Conservation (phyloP, 2,329 filamentous ascomycete genomes). For the Falciphora oryzae region DNA sequence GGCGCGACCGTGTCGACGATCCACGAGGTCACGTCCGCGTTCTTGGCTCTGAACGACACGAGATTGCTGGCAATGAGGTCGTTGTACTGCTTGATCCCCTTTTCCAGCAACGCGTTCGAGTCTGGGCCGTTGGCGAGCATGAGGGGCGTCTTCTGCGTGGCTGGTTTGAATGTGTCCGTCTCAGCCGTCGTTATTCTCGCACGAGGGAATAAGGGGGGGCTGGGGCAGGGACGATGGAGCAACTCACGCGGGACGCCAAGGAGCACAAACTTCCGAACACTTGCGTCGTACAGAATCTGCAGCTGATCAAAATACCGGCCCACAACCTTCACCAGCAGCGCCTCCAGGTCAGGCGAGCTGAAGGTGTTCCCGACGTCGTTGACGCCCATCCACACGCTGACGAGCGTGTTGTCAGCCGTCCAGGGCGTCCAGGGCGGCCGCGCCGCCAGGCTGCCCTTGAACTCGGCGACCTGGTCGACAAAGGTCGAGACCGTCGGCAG, state of each 20-base stretch:
- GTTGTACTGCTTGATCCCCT: slow-evolving; percentile 14
- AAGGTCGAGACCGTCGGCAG: slow-evolving; percentile 41
- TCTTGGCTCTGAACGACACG: slow-evolving; percentile 7
- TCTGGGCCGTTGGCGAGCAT: slow-evolving; percentile 22
- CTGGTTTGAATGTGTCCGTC: slow-evolving; percentile 17
- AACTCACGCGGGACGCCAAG: slow-evolving; percentile 46
- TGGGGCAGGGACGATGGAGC: too few relatives aligned
- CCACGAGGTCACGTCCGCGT: slow-evolving; percentile 10
- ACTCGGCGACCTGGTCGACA: slow-evolving; percentile 44
- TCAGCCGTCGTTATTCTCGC: too few relatives aligned
- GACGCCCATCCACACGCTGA: slow-evolving; percentile 48
- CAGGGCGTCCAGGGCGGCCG: slow-evolving; percentile 31
- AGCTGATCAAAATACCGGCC: slow-evolving; percentile 35
- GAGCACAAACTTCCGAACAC: slow-evolving; percentile 53
- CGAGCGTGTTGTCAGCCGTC: slow-evolving; percentile 37
- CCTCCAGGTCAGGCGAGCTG: slow-evolving; percentile 30
- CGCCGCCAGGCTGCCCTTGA: slow-evolving; percentile 27
- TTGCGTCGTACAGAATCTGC: slow-evolving; percentile 42
- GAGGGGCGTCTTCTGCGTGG: slow-evolving; percentile 34
- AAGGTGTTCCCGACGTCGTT: slow-evolving; percentile 47
- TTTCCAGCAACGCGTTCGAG: background rate
- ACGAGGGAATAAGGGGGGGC: too few relatives aligned
- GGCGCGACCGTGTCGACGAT: slow-evolving; percentile 34
- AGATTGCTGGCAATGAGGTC: slow-evolving; percentile 6
- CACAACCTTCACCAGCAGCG: slow-evolving; percentile 35